Base-by-base conservation (phyloP, 2,329 filamentous ascomycete genomes). In the Cephalotrichum gorgonifer region DNA sequence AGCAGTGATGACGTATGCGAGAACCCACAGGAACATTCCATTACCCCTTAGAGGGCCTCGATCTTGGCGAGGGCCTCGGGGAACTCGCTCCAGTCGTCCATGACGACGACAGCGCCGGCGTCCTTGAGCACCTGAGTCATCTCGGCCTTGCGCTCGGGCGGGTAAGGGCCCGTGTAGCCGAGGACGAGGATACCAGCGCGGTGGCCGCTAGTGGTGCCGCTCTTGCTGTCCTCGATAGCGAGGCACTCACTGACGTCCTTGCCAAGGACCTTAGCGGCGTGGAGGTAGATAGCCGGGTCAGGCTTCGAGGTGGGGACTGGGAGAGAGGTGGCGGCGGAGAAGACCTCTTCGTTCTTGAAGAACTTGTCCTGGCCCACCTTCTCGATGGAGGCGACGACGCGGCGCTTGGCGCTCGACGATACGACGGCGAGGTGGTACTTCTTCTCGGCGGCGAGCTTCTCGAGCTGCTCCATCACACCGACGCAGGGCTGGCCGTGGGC, bases 181-280 rank as follows among this genome's bases (percentile, higher is more conserved):
- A 95, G 81, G 54, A 85, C 81, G 53, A 80, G 84, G 61, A 95
- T 93, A 45, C 81, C 80, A 17, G 89, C 89, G 52, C 86, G 77
- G 59, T 83, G 81, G 51, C 66, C 74, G 55, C 86, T 88, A 51
- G 85, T 78, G 41, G 86, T 86, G 53, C 89, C 89, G 57, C 83
- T 88, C 76, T 86, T 88, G 74, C 83, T 88, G 72, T 95, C 89
- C 74, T 95, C 89, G 51, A 95, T 79, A 23, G 89, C 86, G 28
- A 95, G 75, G 55, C 78, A 82, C 73, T 94, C 83, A 43, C 72
- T 71, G 2, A 87, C 72, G 58, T 76, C 78, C 68, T 85, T 85
- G 53, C 83, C 84, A 47, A 94, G 75, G 62, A 79, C 70, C 67
- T 88, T 70, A 62, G 89, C 78, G 22, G 89, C 86, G 64, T 84